Conservation (phyloP, 192 early-diverging fungal species). For the Umbelopsis sp. region DNA sequence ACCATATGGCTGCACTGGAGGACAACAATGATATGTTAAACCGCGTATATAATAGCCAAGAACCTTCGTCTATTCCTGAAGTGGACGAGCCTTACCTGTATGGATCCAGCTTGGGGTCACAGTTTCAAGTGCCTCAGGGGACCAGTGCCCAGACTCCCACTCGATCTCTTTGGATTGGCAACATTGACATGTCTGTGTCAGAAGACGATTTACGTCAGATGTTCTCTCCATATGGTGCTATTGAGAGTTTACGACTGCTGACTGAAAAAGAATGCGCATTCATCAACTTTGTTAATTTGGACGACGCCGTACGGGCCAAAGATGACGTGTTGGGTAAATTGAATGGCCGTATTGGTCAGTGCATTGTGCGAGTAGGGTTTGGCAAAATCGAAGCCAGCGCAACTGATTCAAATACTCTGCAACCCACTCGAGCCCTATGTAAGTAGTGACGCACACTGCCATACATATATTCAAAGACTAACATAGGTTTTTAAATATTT, state of each 20-base stretch:
- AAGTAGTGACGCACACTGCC: constrained; percentile 29
- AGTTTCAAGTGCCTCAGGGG: not conserved
- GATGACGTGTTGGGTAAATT: constrained; percentile 75
- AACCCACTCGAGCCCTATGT: constrained; percentile 79
- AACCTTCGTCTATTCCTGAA: not conserved
- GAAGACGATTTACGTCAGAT: constrained; percentile 77
- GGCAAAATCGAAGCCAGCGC: constrained; percentile 69
- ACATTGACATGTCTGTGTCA: constrained; percentile 79
- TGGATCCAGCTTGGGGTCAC: constrained; percentile 27
- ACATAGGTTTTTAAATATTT: not conserved
- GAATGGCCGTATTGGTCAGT: constrained; percentile 79
- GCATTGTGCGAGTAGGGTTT: constrained; percentile 79
- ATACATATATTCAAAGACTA: not conserved
- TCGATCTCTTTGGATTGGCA: constrained; percentile 93
- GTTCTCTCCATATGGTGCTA: constrained; percentile 88
- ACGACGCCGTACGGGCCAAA: constrained; percentile 85
- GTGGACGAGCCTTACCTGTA: constrained; percentile 2
- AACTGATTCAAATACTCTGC: constrained; percentile 54
- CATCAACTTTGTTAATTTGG: constrained; percentile 84
- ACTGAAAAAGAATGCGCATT: constrained; percentile 97
- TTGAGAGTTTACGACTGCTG: constrained; percentile 87
- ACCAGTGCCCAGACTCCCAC: constrained; percentile 63
- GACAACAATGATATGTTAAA: constrained; percentile 12
- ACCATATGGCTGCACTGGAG: not conserved
- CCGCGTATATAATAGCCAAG: constrained; percentile 18